Conservation (phyloP, 1,284 basidiomycete species). For the Kwoniella shivajii region DNA sequence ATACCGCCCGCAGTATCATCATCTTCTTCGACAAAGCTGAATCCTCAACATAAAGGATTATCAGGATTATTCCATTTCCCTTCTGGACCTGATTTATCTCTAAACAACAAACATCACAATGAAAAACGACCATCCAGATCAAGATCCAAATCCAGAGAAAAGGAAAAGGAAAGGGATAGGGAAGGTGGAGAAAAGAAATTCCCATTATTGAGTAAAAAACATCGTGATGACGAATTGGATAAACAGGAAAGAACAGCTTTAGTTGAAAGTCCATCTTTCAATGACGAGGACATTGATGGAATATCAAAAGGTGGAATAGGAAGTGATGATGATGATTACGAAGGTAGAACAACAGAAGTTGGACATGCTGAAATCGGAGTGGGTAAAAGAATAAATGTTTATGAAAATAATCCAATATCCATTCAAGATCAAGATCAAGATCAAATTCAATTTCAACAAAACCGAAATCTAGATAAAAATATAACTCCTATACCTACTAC, state of each 20-base stretch:
- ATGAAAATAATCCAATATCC: no score
- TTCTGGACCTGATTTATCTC: constrained; percentile 24
- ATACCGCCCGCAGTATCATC: no score
- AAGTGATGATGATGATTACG: background rate
- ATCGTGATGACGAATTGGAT: constrained; percentile 14
- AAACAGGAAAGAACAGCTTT: constrained; percentile 18
- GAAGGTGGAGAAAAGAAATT: constrained; percentile 13
- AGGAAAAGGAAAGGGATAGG: background rate
- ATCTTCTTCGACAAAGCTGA: background rate
- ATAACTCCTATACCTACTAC: background rate
- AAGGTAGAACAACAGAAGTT: background rate
- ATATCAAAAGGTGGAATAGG: no score
- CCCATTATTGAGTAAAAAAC: constrained; percentile 12
- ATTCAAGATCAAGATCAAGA: no score
- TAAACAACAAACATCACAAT: constrained; percentile 4
- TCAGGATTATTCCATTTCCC: constrained; percentile 23
- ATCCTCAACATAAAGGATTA: constrained; percentile 11
- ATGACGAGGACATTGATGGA: background rate
- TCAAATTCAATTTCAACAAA: no score
- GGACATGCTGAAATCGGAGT: constrained; percentile 2
- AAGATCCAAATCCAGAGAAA: constrained; percentile 11
- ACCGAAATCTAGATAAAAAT: no score
- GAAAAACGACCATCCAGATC: no score
- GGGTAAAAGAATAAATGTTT: constrained; percentile 1
- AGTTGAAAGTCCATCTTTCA: background rate